Conservation (phyloP, 2,329 filamentous ascomycete genomes). For the Chrysoporthe puriensis region DNA sequence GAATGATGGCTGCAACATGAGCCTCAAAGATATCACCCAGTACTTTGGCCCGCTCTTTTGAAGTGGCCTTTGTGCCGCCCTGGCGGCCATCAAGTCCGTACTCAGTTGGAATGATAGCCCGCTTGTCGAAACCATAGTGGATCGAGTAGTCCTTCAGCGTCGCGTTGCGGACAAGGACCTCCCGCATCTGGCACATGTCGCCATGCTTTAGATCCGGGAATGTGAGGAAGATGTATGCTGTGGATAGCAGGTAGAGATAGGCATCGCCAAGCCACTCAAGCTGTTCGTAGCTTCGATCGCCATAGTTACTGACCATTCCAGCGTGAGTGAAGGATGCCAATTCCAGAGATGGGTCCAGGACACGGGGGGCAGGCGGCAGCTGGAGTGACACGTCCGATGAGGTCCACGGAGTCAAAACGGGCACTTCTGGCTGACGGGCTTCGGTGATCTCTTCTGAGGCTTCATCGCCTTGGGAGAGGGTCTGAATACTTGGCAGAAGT, state of each 20-base stretch:
- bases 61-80: constrained; percentile 45
- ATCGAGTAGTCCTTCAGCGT: constrained; percentile 72
- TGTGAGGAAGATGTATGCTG: constrained; percentile 73
- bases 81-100: constrained; percentile 41
- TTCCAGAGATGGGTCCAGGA: constrained; percentile 63
- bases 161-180: constrained; percentile 79
- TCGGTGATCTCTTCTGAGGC: neutral
- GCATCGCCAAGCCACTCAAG: constrained; percentile 91
- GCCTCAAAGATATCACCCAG: constrained; percentile 89
- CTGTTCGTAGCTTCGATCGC: constrained; percentile 69
- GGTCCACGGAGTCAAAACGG: constrained; percentile 52
- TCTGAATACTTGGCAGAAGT: constrained; percentile 24
- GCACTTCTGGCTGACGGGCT: constrained; percentile 18
- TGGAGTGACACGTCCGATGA: constrained; percentile 50
- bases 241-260: constrained; percentile 78
- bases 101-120: constrained; percentile 59
- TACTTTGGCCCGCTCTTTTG: constrained; percentile 69
- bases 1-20: constrained; percentile 78
- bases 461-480: constrained; percentile 14
- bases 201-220: constrained; percentile 70
- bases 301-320: constrained; percentile 45
- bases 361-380: constrained; percentile 63
- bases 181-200: constrained; percentile 74
- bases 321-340: constrained; percentile 69
- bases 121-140: constrained; percentile 71